Evolutionary conservation across 1,284 basidiomycete genomes (phyloP).

Genomic region (Ustilago lituana): DNA sequence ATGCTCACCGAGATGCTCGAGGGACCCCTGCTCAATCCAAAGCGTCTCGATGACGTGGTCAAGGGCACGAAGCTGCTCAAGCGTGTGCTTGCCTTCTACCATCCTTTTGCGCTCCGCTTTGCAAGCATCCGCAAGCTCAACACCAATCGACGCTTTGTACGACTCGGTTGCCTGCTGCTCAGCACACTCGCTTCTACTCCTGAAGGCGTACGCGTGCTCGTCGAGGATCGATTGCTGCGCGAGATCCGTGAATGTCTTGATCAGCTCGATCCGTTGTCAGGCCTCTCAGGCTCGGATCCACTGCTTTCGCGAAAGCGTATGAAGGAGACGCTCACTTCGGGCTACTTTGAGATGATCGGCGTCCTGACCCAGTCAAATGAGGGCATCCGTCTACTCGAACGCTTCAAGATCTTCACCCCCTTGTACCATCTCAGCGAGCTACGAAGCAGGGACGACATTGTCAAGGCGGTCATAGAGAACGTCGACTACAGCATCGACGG

Average conservation of each 20-base stretch:
- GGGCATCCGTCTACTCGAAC: constrained; percentile 87
- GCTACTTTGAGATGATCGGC: constrained; percentile 96
- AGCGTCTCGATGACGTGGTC: constrained; percentile 94
- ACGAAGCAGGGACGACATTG: constrained; percentile 87
- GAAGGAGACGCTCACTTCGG: constrained; percentile 83
- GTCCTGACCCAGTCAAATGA: constrained; percentile 85
- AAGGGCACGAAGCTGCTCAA: constrained; percentile 87
- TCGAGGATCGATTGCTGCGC: constrained; percentile 85
- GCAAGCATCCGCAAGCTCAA: constrained; percentile 78
- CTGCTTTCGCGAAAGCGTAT: constrained; percentile 87
- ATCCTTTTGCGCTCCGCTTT: constrained; percentile 87
- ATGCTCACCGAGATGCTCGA: constrained; percentile 87
- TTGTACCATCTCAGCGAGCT: constrained; percentile 94
- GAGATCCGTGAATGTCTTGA: constrained; percentile 89
- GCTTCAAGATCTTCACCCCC: constrained; percentile 90
- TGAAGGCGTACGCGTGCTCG: constrained; percentile 84
- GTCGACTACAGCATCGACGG: constrained; percentile 73
- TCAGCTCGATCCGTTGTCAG: constrained; percentile 84
- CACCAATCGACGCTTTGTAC: constrained; percentile 64
- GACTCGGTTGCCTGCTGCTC: constrained; percentile 75
- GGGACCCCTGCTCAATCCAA: constrained; percentile 88
- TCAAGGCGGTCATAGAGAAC: constrained; percentile 88
- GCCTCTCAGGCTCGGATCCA: constrained; percentile 70
- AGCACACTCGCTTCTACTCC: constrained; percentile 82
- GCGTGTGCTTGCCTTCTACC: constrained; percentile 88